Conservation (phyloP, 1,284 basidiomycete species). For the Ustilago nuda region DNA sequence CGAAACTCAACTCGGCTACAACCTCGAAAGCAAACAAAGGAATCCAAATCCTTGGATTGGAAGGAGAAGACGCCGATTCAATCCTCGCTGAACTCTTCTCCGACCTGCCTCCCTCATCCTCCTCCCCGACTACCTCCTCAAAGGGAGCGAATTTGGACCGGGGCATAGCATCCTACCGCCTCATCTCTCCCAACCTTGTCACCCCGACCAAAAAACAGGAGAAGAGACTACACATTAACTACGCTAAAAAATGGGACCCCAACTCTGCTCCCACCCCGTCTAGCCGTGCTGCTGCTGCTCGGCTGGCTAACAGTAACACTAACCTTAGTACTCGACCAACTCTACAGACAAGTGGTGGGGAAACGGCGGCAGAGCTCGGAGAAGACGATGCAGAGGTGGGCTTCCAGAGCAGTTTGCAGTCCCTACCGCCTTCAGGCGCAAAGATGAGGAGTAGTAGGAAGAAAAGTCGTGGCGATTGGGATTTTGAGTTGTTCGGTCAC, state of each 20-base stretch:
- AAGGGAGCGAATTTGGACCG: background rate
- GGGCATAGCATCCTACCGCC: conserved; percentile 14
- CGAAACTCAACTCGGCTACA: conserved; percentile 10
- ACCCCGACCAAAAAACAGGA: conserved; percentile 41
- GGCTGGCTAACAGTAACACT: conserved; percentile 10
- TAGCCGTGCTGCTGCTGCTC: background rate
- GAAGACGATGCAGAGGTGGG: background rate
- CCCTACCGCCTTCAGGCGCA: background rate
- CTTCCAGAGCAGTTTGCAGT: conserved; percentile 26
- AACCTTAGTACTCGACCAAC: conserved; percentile 17
- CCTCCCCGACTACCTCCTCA: background rate
- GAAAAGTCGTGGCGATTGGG: conserved; percentile 33
- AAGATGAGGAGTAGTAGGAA: conserved; percentile 27
- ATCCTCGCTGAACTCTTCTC: conserved; percentile 35
- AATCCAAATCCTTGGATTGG: conserved; percentile 10
- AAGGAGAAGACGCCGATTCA: conserved; percentile 24
- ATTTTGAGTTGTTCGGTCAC: conserved; percentile 33
- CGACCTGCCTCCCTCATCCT: conserved; percentile 6
- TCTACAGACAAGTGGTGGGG: background rate
- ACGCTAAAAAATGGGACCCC: conserved; percentile 34
- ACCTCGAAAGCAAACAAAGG: background rate
- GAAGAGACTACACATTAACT: conserved; percentile 33
- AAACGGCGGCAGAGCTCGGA: background rate
- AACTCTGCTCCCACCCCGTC: background rate
- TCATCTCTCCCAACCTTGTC: conserved; percentile 47